Evolutionary conservation across 192 early-diverging fungal species (phyloP), one percentile per base, ranked within the genome.

Genomic region (Coemansia umbellata): DNA sequence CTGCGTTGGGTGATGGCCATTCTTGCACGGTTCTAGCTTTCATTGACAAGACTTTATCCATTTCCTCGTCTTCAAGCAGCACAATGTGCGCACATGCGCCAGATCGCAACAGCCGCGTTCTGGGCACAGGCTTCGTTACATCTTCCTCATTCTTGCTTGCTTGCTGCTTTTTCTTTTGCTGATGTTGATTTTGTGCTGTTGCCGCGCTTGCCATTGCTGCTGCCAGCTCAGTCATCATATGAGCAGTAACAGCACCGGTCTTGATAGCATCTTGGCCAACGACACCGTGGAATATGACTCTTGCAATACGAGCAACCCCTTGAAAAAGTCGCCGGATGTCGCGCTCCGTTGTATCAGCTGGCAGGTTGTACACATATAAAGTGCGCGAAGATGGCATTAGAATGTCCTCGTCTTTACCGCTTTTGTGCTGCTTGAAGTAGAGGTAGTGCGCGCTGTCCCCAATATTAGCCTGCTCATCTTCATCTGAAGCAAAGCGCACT

Each of bases 21-120:
- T 48, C 60, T 45, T 41, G 54, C 70, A 37, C 70, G 66, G 28
- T 41, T 41, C 33, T 75, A 22, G 43, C 66, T 76, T 31, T 79
- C 83, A 92, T 90, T 19, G 61, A 63, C 51, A 94, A 37, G 2
- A 79, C 84, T 13, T 70, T 77, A 27, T 67, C 78, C 19, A 92
- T 52, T 44, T 82, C 86, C 8, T 85, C 84, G 15, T 71, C 72
- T 28, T 87, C 83, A 37, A 78, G 47, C 68, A 97, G 84, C 28
- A 88, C 81, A 7, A 90, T 71, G 48, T 85, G 85, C 6, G 87
- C 88, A 26, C 74, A 80, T 24, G 80, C 70, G 24, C 83, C 87
- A 0, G 82, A 72, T 5, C 52, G 44, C 31, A 79, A 64, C 31
- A 84, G 32, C 28, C 66, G 68, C 61, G 80, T 36, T 39, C 74